Evolutionary conservation across 75 land plant genomes (phyloP).

Genomic region (Picea sitchensis): DNA sequence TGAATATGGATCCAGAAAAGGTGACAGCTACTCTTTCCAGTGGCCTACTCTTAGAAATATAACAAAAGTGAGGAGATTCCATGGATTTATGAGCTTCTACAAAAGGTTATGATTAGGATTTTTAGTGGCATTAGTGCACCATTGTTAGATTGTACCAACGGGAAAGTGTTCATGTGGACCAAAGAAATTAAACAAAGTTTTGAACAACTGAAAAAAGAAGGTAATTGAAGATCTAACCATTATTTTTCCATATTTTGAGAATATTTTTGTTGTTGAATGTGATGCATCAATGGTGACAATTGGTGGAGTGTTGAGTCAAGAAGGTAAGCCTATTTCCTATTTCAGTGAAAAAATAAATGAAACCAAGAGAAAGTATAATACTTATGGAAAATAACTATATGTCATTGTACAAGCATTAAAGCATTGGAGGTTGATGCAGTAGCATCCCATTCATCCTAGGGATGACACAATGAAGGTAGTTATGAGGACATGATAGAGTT

Average conservation of each 20-base stretch:
- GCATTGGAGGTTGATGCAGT: background rate
- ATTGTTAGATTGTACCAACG: background rate
- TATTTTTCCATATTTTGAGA: background rate
- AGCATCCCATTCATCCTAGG: too few relatives aligned
- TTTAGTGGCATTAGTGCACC: background rate
- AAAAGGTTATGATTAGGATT: background rate
- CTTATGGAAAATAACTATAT: too few relatives aligned
- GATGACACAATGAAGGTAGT: too few relatives aligned
- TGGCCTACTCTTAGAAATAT: background rate
- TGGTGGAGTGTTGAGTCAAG: background rate
- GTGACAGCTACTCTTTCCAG: background rate
- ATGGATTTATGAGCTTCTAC: background rate
- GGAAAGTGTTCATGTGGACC: background rate
- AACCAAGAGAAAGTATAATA: too few relatives aligned
- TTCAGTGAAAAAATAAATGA: too few relatives aligned
- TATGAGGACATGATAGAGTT: too few relatives aligned
- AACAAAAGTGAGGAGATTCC: background rate
- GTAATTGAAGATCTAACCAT: background rate
- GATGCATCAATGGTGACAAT: background rate
- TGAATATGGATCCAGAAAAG: background rate
- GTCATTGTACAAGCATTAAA: background rate
- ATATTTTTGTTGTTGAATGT: background rate
- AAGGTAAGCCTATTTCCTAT: too few relatives aligned
- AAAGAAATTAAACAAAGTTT: background rate
- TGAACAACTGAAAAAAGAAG: too few relatives aligned